These are phyloP conservation scores for Cryptosporidium ubiquitum DNA, from an alignment of 169 alveolate genomes.

Conservation along the genomic window DNA sequence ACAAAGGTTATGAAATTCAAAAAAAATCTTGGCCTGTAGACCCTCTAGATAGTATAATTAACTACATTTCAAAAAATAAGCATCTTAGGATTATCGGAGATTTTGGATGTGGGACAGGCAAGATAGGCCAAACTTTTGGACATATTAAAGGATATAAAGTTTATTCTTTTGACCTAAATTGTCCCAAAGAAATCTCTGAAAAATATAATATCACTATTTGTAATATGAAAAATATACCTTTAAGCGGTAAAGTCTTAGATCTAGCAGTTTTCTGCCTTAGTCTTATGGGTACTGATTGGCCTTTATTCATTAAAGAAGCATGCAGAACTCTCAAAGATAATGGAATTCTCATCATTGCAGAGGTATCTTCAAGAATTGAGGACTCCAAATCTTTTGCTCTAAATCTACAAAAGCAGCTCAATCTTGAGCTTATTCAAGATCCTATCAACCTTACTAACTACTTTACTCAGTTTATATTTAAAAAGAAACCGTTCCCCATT, in stretches of 20 bases:
- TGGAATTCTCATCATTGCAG: constrained; percentile 35
- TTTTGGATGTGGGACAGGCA: constrained; percentile 82
- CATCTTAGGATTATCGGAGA: constrained; percentile 76
- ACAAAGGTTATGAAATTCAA: constrained; percentile 79
- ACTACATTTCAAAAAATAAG: constrained; percentile 54
- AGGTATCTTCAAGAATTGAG: constrained; percentile 51
- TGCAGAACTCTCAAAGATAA: constrained; percentile 73
- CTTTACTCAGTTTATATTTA: constrained; percentile 43
- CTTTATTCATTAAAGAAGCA: constrained; percentile 83
- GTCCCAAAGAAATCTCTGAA: constrained; percentile 75
- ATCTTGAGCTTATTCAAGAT: constrained; percentile 12
- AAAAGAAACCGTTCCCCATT: neutral
- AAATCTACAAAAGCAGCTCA: neutral
- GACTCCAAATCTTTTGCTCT: neutral
- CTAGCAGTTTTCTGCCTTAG: constrained; percentile 84
- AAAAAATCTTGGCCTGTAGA: constrained; percentile 79
- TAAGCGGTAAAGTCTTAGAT: constrained; percentile 76
- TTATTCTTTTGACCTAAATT: constrained; percentile 81
- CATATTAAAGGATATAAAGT: constrained; percentile 69
- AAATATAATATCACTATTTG: constrained; percentile 81
- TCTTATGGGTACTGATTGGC: constrained; percentile 89
- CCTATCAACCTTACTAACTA: constrained; percentile 31
- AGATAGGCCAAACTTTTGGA: constrained; percentile 74
- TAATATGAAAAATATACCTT: constrained; percentile 83
- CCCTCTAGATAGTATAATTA: constrained; percentile 75